Evolutionary conservation across 1,284 basidiomycete species (phyloP).

Genomic region (Singerocomus inundabilis): DNA sequence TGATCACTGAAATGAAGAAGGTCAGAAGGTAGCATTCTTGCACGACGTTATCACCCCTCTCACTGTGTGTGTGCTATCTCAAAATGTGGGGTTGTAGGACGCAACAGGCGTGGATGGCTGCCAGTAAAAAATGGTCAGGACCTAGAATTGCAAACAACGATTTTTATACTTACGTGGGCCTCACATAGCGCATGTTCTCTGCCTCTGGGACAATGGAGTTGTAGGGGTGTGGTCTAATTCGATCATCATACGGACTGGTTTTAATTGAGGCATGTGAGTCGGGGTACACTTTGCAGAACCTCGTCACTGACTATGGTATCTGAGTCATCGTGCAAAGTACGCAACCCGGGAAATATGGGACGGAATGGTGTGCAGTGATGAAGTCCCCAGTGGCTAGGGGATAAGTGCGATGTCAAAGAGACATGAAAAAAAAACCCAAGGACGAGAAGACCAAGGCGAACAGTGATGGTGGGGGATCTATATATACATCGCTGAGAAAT

Average conservation of each 20-base stretch:
- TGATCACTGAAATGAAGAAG: conserved; percentile 6
- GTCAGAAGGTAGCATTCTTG: background rate
- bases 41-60: conserved; percentile 3
- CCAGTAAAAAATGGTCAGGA: conserved; percentile 4
- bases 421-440: conserved; percentile 19
- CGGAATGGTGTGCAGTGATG: background rate
- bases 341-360: background rate
- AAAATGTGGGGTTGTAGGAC: background rate
- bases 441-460: background rate
- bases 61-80: conserved; percentile 8
- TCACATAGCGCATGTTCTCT: background rate
- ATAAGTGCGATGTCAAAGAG: conserved; percentile 12
- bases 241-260: conserved; percentile 13
- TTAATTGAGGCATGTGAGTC: conserved; percentile 1
- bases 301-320: conserved; percentile 10
- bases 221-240: background rate
- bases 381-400: conserved; percentile 7
- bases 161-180: conserved; percentile 11
- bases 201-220: background rate
- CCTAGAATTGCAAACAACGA: background rate
- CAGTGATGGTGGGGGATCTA: conserved; percentile 16
- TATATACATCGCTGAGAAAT: conserved; percentile 24
- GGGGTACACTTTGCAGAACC: background rate
- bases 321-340: conserved; percentile 13
- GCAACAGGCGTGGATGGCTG: conserved; percentile 10